phyloP scores from a whole-genome alignment of 2,329 filamentous ascomycete species.

The Pestalotiopsis fici region DNA sequence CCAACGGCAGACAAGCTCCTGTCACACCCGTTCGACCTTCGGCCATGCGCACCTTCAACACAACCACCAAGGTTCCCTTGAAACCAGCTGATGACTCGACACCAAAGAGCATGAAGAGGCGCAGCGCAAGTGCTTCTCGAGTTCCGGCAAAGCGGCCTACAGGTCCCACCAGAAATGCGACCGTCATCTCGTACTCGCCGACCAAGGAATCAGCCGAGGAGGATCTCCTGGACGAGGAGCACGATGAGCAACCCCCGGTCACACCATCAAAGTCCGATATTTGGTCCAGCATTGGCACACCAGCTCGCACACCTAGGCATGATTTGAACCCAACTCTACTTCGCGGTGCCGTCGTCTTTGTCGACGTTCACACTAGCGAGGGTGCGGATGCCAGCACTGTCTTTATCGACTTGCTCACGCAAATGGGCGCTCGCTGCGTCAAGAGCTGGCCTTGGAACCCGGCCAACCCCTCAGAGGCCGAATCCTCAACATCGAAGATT shows the following conservation, averaged over 20 bases:
- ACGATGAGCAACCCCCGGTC: constrained; percentile 27
- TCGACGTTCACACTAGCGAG: constrained; percentile 82
- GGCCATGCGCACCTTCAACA: constrained; percentile 63
- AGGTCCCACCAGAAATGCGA: constrained; percentile 47
- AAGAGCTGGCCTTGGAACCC: constrained; percentile 77
- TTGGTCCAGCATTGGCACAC: constrained; percentile 58
- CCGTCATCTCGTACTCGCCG: constrained; percentile 57
- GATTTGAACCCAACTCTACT: constrained; percentile 58
- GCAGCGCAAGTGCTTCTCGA: constrained; percentile 52
- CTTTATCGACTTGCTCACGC: constrained; percentile 75
- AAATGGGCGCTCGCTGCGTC: constrained; percentile 81
- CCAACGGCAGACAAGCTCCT: constrained; percentile 33
- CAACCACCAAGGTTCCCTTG: constrained; percentile 75
- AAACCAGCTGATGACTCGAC: constrained; percentile 66
- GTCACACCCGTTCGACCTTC: constrained; percentile 56
- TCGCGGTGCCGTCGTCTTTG: constrained; percentile 74
- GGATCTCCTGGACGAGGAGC: constrained; percentile 24
- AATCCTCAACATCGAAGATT: constrained; percentile 51
- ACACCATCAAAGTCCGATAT: constrained; percentile 51
- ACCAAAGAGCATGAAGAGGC: constrained; percentile 47
- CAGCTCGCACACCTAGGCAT: constrained; percentile 55
- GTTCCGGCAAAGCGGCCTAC: constrained; percentile 44
- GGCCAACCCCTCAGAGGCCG: constrained; percentile 31
- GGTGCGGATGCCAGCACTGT: constrained; percentile 80
- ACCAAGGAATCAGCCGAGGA: constrained; percentile 38